Percentiles rank a stretch among this genome's conserved stretches.
Evolutionary conservation across 805 yeast genomes (phyloP).

Genomic region (Saturnispora saitoi): DNA sequence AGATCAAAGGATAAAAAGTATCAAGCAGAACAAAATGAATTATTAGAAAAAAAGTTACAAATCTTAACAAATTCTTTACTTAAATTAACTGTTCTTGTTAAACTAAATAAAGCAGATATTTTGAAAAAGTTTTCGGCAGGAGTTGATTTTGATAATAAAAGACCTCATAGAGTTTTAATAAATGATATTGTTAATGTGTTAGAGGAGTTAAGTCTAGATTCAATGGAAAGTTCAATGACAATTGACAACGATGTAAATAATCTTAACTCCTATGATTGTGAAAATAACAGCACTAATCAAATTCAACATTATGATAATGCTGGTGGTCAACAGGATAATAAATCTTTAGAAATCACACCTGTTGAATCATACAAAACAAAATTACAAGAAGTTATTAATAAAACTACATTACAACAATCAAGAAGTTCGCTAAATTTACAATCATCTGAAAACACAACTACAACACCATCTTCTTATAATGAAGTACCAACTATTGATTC

Average conservation of each 20-base stretch:
- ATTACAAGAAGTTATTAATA: no score
- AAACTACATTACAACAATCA: no score
- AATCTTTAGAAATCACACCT: no score
- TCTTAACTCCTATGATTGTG: not conserved
- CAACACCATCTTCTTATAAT: no score
- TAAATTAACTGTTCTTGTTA: slow-evolving; percentile 28
- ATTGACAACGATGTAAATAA: not conserved
- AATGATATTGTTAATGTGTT: not conserved
- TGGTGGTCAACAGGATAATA: no score
- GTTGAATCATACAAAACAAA: no score
- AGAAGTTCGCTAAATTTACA: no score
- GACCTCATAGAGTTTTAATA: not conserved
- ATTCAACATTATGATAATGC: no score
- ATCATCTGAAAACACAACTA: no score
- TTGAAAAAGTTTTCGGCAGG: slow-evolving; percentile 1
- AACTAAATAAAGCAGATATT: slow-evolving; percentile 3
- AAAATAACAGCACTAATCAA: not conserved
- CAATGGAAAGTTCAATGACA: not conserved
- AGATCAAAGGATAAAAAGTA: slow-evolving; percentile 46
- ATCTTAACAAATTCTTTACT: slow-evolving; percentile 42
- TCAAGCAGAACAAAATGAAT: slow-evolving; percentile 53
- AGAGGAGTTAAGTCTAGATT: not conserved
- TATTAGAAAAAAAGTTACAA: slow-evolving; percentile 49
- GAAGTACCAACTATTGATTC: no score
- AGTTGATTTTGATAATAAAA: not conserved